Evolutionary conservation across 495 filamentous ascomycete species (phyloP).

Genomic region (Astrocystis sublimbata): DNA sequence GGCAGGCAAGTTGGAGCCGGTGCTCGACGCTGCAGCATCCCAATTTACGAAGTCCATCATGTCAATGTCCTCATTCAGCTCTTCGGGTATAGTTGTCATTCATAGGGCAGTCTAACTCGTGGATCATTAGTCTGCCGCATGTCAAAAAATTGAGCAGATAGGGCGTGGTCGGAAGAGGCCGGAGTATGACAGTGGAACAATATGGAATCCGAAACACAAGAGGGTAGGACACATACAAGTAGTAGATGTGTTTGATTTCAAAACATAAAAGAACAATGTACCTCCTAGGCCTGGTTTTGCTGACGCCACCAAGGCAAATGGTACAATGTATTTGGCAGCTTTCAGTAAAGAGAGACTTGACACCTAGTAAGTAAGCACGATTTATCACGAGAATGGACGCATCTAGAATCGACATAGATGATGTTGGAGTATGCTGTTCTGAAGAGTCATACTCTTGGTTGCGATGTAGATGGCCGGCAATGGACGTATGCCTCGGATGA

Average conservation of each 20-base stretch:
- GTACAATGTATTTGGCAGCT: slow-evolving; percentile 1
- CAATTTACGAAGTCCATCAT: slow-evolving; percentile 50
- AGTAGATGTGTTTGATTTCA: background rate
- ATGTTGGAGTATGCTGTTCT: background rate
- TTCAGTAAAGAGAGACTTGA: background rate
- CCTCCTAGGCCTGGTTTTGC: background rate
- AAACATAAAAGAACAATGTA: slow-evolving; percentile 1
- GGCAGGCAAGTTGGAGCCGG: slow-evolving; percentile 18
- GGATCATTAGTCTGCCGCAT: background rate
- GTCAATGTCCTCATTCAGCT: slow-evolving; percentile 27
- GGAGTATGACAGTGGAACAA: background rate
- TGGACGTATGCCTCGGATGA: background rate
- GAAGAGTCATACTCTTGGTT: slow-evolving; percentile 9
- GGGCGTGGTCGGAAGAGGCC: slow-evolving; percentile 10
- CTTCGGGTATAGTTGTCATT: slow-evolving; percentile 39
- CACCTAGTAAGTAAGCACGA: too few species aligned
- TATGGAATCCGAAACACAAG: background rate
- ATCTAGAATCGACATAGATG: background rate
- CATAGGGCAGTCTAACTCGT: slow-evolving; percentile 22
- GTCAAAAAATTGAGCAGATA: background rate
- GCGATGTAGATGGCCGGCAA: background rate
- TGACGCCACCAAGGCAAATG: background rate
- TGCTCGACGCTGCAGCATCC: slow-evolving; percentile 38
- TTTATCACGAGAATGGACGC: too few species aligned
- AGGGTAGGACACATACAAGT: background rate